These are phyloP conservation scores for Fusarium sp. DNA, from an alignment of 2,329 filamentous ascomycete genomes.

Conservation along the genomic window DNA sequence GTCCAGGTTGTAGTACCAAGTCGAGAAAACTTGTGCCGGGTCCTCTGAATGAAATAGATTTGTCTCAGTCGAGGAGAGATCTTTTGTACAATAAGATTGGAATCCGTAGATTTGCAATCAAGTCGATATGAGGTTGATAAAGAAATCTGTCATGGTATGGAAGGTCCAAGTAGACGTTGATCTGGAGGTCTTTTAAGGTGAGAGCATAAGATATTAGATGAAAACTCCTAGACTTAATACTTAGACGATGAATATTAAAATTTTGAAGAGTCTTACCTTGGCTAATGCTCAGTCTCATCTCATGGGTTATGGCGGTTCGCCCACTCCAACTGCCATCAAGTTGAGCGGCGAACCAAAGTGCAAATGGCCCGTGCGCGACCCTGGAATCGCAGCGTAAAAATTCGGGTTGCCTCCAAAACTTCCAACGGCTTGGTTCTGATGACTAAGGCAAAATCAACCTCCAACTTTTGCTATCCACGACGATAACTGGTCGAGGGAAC, in stretches of 20 bases:
- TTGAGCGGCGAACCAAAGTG: not conserved
- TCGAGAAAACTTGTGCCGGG: not conserved
- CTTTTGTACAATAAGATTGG: not conserved
- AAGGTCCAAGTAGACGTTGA: conserved; percentile 6
- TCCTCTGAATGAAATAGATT: not conserved
- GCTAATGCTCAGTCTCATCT: not conserved
- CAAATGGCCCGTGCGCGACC: not conserved
- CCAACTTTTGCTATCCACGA: conserved; percentile 34
- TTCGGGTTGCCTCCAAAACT: not conserved
- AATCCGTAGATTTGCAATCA: not conserved
- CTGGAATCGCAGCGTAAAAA: conserved; percentile 18
- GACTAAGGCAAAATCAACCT: conserved; percentile 34
- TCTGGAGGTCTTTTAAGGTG: not conserved
- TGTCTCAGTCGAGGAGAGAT: not conserved
- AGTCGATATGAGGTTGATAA: not conserved
- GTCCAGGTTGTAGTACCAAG: not conserved
- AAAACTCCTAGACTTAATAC: not conserved
- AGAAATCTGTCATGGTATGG: not conserved
- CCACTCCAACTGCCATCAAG: not conserved
- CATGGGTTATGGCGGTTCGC: not conserved
- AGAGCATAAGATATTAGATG: not conserved
- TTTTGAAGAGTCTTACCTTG: not conserved
- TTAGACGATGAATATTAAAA: not conserved
- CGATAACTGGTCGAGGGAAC: conserved; percentile 21
- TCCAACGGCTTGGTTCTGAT: conserved; percentile 21